Conservation (phyloP, 2,329 filamentous ascomycete genomes). For the Coniochaeta sp. region DNA sequence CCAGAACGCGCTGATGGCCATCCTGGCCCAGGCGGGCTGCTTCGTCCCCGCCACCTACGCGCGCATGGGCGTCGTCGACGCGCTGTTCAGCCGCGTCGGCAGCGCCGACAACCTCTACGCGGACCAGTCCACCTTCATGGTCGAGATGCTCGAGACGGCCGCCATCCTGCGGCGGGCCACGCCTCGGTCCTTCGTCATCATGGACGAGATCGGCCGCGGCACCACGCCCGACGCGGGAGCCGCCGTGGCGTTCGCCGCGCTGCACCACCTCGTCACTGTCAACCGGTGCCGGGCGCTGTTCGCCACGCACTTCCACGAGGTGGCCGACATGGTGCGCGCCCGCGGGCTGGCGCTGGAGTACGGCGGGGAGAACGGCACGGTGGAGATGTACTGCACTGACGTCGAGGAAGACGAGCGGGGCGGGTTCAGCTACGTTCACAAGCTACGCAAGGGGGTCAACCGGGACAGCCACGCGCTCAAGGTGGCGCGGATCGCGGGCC, state of each 20-base stretch:
- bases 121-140: conserved; percentile 98
- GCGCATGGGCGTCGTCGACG: conserved; percentile 86
- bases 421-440: conserved; percentile 82
- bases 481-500: conserved; percentile 79
- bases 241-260: conserved; percentile 81
- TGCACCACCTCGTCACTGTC: conserved; percentile 73
- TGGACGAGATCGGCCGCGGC: conserved; percentile 95
- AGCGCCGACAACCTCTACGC: conserved; percentile 92
- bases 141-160: conserved; percentile 97
- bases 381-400: conserved; percentile 84
- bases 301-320: conserved; percentile 85
- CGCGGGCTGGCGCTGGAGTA: conserved; percentile 32
- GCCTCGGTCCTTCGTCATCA: conserved; percentile 80
- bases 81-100: conserved; percentile 87
- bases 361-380: conserved; percentile 23
- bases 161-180: conserved; percentile 83
- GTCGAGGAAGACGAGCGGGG: conserved; percentile 64
- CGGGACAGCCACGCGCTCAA: conserved; percentile 85
- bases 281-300: conserved; percentile 80
- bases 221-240: conserved; percentile 90
- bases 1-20: conserved; percentile 90
- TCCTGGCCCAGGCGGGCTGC: conserved; percentile 85
- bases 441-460: conserved; percentile 74
- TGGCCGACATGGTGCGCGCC: conserved; percentile 67
- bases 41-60: conserved; percentile 88